These are phyloP conservation scores for Peronospora tabacina DNA, from an alignment of 352 stramenopile genomes.

Conservation along the genomic window DNA sequence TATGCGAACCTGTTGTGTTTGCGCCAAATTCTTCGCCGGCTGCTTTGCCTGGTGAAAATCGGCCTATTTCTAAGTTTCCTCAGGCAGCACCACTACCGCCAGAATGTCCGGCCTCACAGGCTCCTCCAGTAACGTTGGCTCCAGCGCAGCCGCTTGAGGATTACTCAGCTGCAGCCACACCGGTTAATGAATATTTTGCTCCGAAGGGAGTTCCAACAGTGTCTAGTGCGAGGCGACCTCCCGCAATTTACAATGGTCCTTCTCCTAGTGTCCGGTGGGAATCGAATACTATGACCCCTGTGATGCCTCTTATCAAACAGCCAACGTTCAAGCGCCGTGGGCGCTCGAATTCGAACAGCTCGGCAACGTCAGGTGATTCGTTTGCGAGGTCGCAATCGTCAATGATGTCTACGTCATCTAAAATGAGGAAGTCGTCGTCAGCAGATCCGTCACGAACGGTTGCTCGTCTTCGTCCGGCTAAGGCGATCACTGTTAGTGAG, in stretches of 20 bases:
- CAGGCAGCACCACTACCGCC: background rate
- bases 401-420: conserved; percentile 69
- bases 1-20: conserved; percentile 8
- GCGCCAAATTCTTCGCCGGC: conserved; percentile 45
- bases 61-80: conserved; percentile 4
- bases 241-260: conserved; percentile 35
- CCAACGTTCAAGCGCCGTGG: conserved; percentile 33
- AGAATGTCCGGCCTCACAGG: conserved; percentile 2
- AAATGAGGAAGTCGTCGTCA: conserved; percentile 48
- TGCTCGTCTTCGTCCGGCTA: conserved; percentile 66
- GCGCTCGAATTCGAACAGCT: conserved; percentile 66
- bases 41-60: conserved; percentile 34
- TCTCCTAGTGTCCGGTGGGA: conserved; percentile 19
- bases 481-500: conserved; percentile 83
- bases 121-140: conserved; percentile 12
- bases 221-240: conserved; percentile 18
- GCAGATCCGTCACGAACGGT: conserved; percentile 63
- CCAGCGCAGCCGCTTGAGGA: conserved; percentile 18
- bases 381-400: conserved; percentile 74
- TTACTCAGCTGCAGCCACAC: conserved; percentile 6
- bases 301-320: conserved; percentile 24
- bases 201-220: conserved; percentile 15
- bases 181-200: conserved; percentile 11
- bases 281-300: conserved; percentile 23
- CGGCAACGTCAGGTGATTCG: conserved; percentile 66